Evolutionary conservation across 1,139 yeast species (phyloP).

Genomic region (Magnusiomyces ingens): DNA sequence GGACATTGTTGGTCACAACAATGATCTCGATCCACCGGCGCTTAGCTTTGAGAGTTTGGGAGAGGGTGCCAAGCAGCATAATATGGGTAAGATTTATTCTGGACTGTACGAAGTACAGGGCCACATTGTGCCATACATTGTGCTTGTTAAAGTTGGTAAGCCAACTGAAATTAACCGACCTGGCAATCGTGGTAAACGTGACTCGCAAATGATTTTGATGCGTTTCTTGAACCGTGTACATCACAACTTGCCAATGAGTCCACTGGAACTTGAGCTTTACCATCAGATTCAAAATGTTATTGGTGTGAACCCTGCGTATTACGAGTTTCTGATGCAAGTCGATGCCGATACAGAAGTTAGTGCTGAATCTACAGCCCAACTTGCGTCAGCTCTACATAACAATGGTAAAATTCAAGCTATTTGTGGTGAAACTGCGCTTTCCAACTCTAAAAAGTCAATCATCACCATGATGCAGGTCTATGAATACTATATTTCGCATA

Average conservation of each 20-base stretch:
- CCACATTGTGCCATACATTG: constrained; percentile 36
- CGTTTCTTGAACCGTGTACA: constrained; percentile 37
- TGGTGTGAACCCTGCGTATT: constrained; percentile 39
- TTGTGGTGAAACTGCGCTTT: constrained; percentile 39
- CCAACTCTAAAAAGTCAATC: constrained; percentile 35
- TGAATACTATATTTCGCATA: constrained; percentile 39
- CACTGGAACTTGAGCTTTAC: constrained; percentile 37
- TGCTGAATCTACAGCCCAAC: constrained; percentile 34
- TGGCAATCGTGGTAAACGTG: constrained; percentile 41
- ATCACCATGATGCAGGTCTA: constrained; percentile 40
- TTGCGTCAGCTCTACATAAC: constrained; percentile 35
- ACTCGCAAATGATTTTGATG: constrained; percentile 38
- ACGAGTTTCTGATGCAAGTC: constrained; percentile 36
- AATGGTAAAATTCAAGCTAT: constrained; percentile 37
- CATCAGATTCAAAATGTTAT: constrained; percentile 38
- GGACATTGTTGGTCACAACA: constrained; percentile 37
- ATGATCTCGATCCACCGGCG: constrained; percentile 34
- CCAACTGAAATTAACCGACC: constrained; percentile 33
- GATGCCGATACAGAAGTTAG: constrained; percentile 39
- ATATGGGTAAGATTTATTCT: constrained; percentile 37
- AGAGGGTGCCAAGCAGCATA: constrained; percentile 36
- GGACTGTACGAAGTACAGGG: constrained; percentile 38
- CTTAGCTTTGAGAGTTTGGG: constrained; percentile 36
- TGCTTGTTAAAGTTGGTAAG: constrained; percentile 37
- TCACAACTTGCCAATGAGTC: constrained; percentile 35